These are phyloP conservation scores for Xanthoconium purpureum DNA, from an alignment of 768 basidiomycete genomes.

Conservation along the genomic window DNA sequence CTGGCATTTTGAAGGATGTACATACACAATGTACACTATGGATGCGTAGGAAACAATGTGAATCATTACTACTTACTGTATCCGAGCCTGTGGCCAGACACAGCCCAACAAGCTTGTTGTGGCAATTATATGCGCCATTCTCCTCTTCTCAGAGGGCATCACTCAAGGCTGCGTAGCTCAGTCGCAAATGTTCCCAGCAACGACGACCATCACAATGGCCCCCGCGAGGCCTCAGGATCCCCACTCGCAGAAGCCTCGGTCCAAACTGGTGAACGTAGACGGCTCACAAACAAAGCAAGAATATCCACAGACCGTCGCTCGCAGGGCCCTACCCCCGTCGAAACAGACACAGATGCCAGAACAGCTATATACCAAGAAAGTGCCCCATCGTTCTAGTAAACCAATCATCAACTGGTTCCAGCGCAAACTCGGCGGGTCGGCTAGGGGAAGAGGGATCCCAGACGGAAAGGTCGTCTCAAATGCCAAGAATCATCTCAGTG, in stretches of 20 bases:
- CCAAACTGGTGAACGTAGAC: conserved; percentile 10
- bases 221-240: conserved; percentile 13
- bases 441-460: conserved; percentile 49
- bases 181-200: conserved; percentile 16
- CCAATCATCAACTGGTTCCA: conserved; percentile 91
- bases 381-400: conserved; percentile 68
- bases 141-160: neutral
- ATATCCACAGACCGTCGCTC: conserved; percentile 12
- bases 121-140: neutral
- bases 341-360: conserved; percentile 28
- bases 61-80: conserved; percentile 16
- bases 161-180: neutral
- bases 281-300: conserved; percentile 16
- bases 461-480: conserved; percentile 26
- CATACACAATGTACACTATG: neutral
- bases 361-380: conserved; percentile 53
- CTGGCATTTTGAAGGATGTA: no score
- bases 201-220: conserved; percentile 10
- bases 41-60: neutral
- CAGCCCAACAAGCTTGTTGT: neutral
- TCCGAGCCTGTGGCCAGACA: conserved; percentile 14
- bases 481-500: conserved; percentile 15
- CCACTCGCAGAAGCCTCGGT: conserved; percentile 12
- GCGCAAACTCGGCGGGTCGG: conserved; percentile 75
- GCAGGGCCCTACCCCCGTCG: conserved; percentile 15